Percentiles rank a stretch among this genome's conserved stretches.
Conservation (phyloP, 805 yeast species). For the Clavispora carvajalis region DNA sequence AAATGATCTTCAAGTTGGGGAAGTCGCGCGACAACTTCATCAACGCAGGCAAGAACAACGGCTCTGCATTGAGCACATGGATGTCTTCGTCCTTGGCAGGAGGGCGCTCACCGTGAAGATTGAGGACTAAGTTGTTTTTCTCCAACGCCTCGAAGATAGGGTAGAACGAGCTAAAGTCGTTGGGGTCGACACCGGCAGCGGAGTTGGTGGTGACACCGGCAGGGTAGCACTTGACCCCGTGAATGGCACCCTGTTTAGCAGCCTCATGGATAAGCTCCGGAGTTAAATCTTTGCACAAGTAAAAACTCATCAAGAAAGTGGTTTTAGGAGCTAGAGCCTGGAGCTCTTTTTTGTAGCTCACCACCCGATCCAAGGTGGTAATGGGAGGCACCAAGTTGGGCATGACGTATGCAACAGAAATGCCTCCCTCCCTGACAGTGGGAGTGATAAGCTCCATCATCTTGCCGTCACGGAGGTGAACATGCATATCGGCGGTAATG, state of each 20-base stretch:
- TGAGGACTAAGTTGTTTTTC: conserved; percentile 68
- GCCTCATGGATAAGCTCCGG: conserved; percentile 84
- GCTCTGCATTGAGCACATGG: conserved; percentile 91
- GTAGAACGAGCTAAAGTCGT: conserved; percentile 82
- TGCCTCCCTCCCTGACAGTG: conserved; percentile 84
- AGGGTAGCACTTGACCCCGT: conserved; percentile 95
- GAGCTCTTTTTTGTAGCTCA: conserved; percentile 60
- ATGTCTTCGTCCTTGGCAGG: conserved; percentile 52
- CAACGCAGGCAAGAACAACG: conserved; percentile 85
- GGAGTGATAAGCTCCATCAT: conserved; percentile 94
- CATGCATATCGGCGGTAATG: conserved; percentile 86
- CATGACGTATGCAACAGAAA: conserved; percentile 90
- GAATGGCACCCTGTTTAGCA: conserved; percentile 58
- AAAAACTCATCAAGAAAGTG: conserved; percentile 87
- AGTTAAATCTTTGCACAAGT: conserved; percentile 70
- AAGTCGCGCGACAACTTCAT: conserved; percentile 71
- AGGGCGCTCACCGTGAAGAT: conserved; percentile 95
- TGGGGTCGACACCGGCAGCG: conserved; percentile 84
- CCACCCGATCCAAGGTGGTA: conserved; percentile 67
- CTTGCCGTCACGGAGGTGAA: conserved; percentile 87
- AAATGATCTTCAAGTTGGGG: conserved; percentile 78
- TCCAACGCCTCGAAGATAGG: conserved; percentile 90
- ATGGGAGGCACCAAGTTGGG: conserved; percentile 94
- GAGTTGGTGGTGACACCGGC: conserved; percentile 99
- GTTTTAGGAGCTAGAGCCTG: conserved; percentile 71